Base-by-base conservation (phyloP, 306 rosid genomes). In the Delonix regia region DNA sequence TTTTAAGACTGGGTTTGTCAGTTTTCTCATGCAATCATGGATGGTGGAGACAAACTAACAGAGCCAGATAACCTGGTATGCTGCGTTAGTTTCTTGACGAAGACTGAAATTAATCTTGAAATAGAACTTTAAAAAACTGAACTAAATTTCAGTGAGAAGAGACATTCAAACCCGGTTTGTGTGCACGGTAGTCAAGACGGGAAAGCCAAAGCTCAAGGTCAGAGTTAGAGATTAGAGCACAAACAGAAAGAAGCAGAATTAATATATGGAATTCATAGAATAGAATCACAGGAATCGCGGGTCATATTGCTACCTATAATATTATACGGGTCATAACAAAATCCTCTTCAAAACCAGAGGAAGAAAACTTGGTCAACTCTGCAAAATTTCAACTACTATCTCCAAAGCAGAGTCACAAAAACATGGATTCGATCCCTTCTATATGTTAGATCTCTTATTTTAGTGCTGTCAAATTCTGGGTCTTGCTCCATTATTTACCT, bases 401-500 rank as follows among this genome's bases (percentile, higher is more conserved):
- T 75, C 75, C 82, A 45, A 21, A 76, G 78, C 61, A 67, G 71
- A 41, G 19, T 66, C 52, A 19, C n/a, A 66, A 66, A 66, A 66
- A 41, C 52, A 66, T 22, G 9, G 5, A 39, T 6, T 22, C 34
- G 52, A 66, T 66, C 71, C 71, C 52, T 66, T 66, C 71, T 12
- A 41, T 66, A 39, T 39, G 71, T 66, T 66, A 66, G 51, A 24
- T 11, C 51, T 66, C 51, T 66, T 41, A 66, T 66, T 66, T 19
- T 22, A 41, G n/a, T 41, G 51, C 34, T 11, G 71, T 66, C 71
- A 41, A 44, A 66, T 66, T 41, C 78, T 45, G 76, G 73, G 53
- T 70, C 83, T 86, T 83, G 84, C 56, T 76, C 78, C 69, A 74
- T 78, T 83, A 57, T 79, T 62, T 80, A 71, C 85, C 83, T 55